A percentile compares a stretch with the other conserved stretches of the same genome.
phyloP scores from a whole-genome alignment of 331 rosid genomes.

The Acacia pycnantha region DNA sequence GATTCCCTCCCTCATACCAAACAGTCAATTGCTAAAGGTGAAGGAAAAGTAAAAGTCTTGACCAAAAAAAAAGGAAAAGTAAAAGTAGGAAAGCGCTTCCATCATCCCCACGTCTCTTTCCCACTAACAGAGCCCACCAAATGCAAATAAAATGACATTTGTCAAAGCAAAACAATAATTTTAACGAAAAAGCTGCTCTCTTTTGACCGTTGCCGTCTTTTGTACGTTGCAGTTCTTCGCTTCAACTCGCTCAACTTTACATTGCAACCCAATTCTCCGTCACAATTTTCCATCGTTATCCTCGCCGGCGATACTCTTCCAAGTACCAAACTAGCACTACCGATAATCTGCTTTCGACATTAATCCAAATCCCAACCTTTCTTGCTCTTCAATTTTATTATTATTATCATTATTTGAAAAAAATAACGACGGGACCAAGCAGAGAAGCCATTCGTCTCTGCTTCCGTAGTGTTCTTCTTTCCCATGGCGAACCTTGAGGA shows the following conservation, averaged over 20 bases:
- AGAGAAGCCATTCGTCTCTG: background rate
- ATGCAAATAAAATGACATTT: background rate
- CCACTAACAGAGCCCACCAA: background rate
- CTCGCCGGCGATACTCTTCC: background rate
- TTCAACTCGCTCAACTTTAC: background rate
- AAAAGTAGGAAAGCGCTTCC: background rate
- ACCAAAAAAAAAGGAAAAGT: too few relatives aligned
- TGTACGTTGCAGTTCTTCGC: background rate
- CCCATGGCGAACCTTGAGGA: constrained; percentile 42
- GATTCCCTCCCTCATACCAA: too few relatives aligned
- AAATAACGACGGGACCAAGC: background rate
- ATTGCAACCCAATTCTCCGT: background rate
- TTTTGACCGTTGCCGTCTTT: background rate
- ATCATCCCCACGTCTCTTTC: background rate
- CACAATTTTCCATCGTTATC: background rate
- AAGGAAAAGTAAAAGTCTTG: too few relatives aligned
- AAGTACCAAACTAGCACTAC: background rate
- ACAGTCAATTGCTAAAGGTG: too few relatives aligned
- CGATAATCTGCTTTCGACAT: background rate
- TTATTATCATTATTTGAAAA: too few relatives aligned
- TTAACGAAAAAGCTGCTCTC: background rate
- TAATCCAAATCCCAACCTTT: background rate
- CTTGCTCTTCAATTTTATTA: background rate
- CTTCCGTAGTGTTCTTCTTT: background rate
- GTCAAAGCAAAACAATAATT: background rate